A percentile compares a stretch with the other conserved stretches of the same genome.
phyloP scores from a whole-genome alignment of 345 rosid species.

The Hypericum perforatum region DNA sequence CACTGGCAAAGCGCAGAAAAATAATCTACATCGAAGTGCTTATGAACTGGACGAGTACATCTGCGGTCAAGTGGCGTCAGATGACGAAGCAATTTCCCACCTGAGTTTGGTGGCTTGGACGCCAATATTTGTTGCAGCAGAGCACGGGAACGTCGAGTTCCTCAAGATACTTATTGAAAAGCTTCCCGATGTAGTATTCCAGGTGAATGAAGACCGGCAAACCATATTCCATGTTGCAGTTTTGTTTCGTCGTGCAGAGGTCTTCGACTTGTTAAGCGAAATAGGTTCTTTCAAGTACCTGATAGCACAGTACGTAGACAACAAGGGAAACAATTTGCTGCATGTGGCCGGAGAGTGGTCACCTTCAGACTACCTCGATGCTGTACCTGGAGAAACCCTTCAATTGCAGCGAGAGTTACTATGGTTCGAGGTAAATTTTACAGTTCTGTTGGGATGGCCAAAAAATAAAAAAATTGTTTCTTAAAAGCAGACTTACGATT shows the following conservation, averaged over 20 bases:
- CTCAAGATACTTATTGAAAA: conserved; percentile 13
- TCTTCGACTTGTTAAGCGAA: conserved; percentile 11
- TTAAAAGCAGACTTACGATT: not conserved
- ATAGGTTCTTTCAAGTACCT: not conserved
- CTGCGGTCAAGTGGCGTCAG: not conserved
- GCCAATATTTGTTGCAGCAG: conserved; percentile 10
- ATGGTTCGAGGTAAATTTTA: conserved; percentile 17
- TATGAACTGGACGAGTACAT: not conserved
- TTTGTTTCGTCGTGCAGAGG: conserved; percentile 8
- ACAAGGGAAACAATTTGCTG: conserved; percentile 12
- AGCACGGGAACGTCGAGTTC: conserved; percentile 28
- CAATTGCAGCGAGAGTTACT: too few species aligned
- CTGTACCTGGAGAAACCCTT: conserved; percentile 14
- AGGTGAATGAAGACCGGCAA: conserved; percentile 20
- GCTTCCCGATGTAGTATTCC: conserved; percentile 29
- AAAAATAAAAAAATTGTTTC: not conserved
- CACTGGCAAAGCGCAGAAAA: not conserved
- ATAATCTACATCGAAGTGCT: not conserved
- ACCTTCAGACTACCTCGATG: conserved; percentile 3
- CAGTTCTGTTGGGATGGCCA: not conserved
- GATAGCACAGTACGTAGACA: conserved; percentile 1
- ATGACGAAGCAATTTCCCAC: not conserved
- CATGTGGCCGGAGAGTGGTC: conserved; percentile 16
- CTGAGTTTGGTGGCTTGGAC: not conserved
- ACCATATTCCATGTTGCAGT: conserved; percentile 22